Evolutionary conservation across 768 basidiomycete genomes (phyloP).

Genomic region (Mycena epipterygia): DNA sequence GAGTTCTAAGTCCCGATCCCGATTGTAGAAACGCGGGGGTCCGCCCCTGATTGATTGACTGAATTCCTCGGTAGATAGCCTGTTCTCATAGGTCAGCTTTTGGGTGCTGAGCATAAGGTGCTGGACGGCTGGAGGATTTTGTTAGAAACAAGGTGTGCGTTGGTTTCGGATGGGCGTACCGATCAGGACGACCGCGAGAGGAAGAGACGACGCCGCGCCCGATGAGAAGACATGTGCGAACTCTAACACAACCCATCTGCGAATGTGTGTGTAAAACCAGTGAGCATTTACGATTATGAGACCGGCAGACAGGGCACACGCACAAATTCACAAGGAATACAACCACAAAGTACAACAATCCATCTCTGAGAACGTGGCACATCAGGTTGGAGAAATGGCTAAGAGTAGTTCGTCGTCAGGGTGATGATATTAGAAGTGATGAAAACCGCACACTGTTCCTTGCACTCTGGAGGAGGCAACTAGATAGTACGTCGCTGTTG

Average conservation of each 20-base stretch:
- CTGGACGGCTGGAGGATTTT: neutral
- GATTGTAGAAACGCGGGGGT: neutral
- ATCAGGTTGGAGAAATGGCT: conserved; percentile 5
- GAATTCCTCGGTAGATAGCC: neutral
- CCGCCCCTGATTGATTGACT: neutral
- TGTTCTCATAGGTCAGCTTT: neutral
- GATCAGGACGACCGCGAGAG: neutral
- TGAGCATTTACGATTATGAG: neutral
- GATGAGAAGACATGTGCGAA: neutral
- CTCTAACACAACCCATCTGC: neutral
- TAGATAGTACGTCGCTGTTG: conserved; percentile 16
- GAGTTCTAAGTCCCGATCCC: neutral
- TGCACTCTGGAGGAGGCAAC: neutral
- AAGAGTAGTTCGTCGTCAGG: neutral
- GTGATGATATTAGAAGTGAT: neutral
- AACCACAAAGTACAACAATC: conserved; percentile 13
- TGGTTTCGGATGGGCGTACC: neutral
- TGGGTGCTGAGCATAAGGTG: neutral
- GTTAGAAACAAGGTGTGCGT: neutral
- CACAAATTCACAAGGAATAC: conserved; percentile 25
- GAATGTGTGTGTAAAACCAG: too few relatives aligned
- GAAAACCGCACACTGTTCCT: conserved; percentile 1
- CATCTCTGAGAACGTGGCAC: conserved; percentile 8
- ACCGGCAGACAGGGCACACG: neutral
- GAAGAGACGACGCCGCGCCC: neutral